phyloP scores from a whole-genome alignment of 345 rosid species.

The Nasturtium officinale region DNA sequence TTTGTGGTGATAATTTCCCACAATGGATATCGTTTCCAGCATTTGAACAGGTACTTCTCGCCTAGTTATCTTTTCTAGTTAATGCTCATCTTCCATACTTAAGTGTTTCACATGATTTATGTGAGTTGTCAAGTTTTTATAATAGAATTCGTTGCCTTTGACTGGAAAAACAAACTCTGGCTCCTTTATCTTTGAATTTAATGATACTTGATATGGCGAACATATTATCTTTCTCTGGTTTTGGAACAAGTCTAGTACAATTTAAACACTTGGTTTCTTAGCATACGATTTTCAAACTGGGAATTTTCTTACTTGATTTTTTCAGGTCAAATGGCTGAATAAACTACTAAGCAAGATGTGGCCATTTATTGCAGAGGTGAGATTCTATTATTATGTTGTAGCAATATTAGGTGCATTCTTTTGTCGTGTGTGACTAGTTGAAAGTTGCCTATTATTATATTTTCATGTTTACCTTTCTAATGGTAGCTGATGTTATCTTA shows the following conservation, averaged over 20 bases:
- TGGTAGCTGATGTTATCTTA: slow-evolving; percentile 17
- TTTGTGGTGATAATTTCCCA: slow-evolving; percentile 95
- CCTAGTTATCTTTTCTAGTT: slow-evolving; percentile 2
- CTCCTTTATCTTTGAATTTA: slow-evolving; percentile 6
- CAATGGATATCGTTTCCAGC: slow-evolving; percentile 98
- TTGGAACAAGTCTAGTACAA: background rate
- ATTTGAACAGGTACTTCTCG: slow-evolving; percentile 81
- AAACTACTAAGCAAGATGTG: slow-evolving; percentile 89
- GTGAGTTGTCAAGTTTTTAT: background rate
- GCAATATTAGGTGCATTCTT: background rate
- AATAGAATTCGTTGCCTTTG: background rate
- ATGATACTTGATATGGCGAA: background rate
- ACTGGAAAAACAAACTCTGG: background rate
- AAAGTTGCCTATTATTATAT: slow-evolving; percentile 6
- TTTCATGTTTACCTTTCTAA: background rate
- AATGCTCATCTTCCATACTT: background rate
- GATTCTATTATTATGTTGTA: slow-evolving; percentile 23
- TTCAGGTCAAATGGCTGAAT: slow-evolving; percentile 98
- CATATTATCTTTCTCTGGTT: slow-evolving; percentile 15
- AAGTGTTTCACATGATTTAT: slow-evolving; percentile 18
- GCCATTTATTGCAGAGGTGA: slow-evolving; percentile 98
- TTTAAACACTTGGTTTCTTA: slow-evolving; percentile 9
- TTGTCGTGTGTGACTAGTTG: slow-evolving; percentile 6
- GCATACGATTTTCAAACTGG: background rate
- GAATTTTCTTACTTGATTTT: slow-evolving; percentile 22